Evolutionary conservation across 139 green algal genomes (phyloP).

Genomic region (Picochlorum sp.): DNA sequence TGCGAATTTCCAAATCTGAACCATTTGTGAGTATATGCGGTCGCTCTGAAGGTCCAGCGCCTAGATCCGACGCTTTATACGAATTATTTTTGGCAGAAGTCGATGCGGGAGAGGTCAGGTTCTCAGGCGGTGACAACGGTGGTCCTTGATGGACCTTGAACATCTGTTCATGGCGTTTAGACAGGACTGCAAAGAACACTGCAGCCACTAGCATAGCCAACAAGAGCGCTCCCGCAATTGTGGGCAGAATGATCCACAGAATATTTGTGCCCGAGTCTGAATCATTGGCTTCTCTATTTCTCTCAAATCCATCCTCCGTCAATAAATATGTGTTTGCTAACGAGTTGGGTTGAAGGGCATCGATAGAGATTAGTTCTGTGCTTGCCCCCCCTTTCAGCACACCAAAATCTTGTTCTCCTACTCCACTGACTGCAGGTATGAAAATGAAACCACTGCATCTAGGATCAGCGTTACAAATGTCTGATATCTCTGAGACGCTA

Average conservation of each 20-base stretch:
- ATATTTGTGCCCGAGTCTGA: not conserved
- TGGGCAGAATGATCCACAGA: conserved; percentile 18
- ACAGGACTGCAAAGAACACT: not conserved
- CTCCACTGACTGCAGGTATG: not conserved
- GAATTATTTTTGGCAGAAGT: too few species aligned
- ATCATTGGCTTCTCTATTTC: not conserved
- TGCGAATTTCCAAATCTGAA: too few species aligned
- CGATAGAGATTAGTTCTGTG: not conserved
- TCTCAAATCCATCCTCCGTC: not conserved
- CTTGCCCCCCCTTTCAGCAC: not conserved
- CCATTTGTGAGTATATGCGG: too few species aligned
- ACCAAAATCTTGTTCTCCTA: not conserved
- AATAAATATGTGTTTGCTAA: not conserved
- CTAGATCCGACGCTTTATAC: too few species aligned
- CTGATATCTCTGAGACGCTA: not conserved
- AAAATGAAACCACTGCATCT: not conserved
- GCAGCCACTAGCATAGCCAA: not conserved
- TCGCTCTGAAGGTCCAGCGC: too few species aligned
- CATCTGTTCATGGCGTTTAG: not conserved
- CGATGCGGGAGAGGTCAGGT: too few species aligned
- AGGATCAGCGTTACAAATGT: not conserved
- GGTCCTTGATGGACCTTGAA: too few species aligned
- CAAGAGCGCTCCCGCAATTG: not conserved
- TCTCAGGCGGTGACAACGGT: too few species aligned
- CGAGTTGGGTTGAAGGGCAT: not conserved